Percentiles rank a stretch among this genome's conserved stretches.
phyloP scores from a whole-genome alignment of 768 basidiomycete species.

The Chalciporus pseudorubinellus region DNA sequence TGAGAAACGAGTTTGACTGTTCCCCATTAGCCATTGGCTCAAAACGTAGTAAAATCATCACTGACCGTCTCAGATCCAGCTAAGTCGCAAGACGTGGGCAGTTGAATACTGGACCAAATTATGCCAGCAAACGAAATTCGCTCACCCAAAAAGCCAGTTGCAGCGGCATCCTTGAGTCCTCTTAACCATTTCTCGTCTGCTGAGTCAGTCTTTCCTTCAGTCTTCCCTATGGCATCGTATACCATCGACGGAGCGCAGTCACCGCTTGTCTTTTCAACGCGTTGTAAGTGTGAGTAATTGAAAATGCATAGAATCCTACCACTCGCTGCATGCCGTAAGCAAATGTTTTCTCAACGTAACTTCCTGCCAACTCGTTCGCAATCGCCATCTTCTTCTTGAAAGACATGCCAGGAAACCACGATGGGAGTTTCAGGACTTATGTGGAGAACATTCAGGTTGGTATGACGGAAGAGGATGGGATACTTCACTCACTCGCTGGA shows the following conservation, averaged over 20 bases:
- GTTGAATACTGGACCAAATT: not conserved
- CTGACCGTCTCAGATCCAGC: constrained; percentile 8
- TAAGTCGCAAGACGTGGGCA: not conserved
- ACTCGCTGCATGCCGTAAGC: not conserved
- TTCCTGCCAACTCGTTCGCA: not conserved
- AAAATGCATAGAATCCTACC: not conserved
- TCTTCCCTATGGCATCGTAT: not conserved
- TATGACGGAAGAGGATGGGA: not conserved
- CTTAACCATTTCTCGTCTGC: not conserved
- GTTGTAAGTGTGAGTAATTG: not conserved
- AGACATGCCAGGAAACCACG: too few species aligned
- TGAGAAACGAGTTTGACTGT: not conserved
- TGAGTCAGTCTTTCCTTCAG: not conserved
- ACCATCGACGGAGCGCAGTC: not conserved
- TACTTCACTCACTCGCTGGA: not conserved
- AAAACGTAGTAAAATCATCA: not conserved
- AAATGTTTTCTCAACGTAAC: constrained; percentile 6
- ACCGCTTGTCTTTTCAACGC: not conserved
- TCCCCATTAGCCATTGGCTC: not conserved
- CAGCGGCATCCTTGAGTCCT: not conserved
- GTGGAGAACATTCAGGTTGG: not conserved
- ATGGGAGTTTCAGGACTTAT: too few species aligned
- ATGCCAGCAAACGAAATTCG: not conserved
- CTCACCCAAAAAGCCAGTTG: not conserved
- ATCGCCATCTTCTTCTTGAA: too few species aligned